phyloP scores from a whole-genome alignment of 305 asterid genomes.

The Fraxinus greggii region DNA sequence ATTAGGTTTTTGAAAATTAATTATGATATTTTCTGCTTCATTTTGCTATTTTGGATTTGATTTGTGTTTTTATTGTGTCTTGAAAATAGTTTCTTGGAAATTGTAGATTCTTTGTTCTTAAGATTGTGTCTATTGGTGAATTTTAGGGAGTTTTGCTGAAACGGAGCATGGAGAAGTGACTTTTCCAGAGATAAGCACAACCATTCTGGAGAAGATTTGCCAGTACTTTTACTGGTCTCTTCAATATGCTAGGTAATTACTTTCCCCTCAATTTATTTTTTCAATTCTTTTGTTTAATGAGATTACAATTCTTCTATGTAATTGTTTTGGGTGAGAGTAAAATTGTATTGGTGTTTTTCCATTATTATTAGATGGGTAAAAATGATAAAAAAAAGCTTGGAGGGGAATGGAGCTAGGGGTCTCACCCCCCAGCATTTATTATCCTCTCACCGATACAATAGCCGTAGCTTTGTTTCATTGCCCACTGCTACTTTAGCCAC shows the following conservation, averaged over 20 bases:
- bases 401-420: background rate
- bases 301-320: conserved; percentile 1
- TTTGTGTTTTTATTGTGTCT: background rate
- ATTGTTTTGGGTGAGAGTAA: conserved; percentile 6
- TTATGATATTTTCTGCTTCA: background rate
- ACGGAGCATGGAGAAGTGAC: conserved; percentile 82
- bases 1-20: background rate
- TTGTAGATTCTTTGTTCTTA: background rate
- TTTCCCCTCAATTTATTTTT: background rate
- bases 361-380: background rate
- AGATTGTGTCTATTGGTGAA: conserved; percentile 12
- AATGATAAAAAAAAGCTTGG: background rate
- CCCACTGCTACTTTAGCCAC: background rate
- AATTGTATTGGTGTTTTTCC: background rate
- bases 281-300: background rate
- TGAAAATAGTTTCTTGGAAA: background rate
- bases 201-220: conserved; percentile 89
- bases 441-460: background rate
- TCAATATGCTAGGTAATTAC: conserved; percentile 81
- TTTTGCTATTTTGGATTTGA: background rate
- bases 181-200: conserved; percentile 91
- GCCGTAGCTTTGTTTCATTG: background rate
- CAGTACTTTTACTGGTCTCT: conserved; percentile 99
- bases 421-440: background rate
- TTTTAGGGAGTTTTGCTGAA: conserved; percentile 79